A percentile compares a stretch with the other conserved stretches of the same genome.
phyloP scores from a whole-genome alignment of 768 basidiomycete genomes.

The Boletus rex-veris region DNA sequence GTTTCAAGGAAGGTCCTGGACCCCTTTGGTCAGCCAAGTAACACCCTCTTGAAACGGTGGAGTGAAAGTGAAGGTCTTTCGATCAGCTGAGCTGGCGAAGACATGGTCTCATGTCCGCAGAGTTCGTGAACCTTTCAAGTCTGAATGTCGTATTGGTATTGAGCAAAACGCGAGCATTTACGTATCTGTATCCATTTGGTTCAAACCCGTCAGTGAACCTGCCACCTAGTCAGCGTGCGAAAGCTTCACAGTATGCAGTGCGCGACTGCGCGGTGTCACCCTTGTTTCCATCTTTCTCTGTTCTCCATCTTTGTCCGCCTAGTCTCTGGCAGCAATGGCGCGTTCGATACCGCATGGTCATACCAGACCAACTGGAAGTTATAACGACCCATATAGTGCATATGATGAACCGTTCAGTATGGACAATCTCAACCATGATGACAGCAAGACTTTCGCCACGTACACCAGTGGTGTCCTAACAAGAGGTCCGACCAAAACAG shows the following conservation, averaged over 20 bases:
- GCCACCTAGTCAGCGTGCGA: slow-evolving; percentile 16
- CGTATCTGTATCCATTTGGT: too few relatives aligned
- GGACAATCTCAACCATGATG: slow-evolving; percentile 12
- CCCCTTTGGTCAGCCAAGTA: slow-evolving; percentile 40
- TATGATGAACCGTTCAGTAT: slow-evolving; percentile 22
- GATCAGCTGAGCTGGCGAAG: slow-evolving; percentile 16
- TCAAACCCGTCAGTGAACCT: too few relatives aligned
- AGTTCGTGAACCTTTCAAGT: not conserved
- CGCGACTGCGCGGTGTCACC: too few relatives aligned
- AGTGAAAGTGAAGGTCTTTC: slow-evolving; percentile 35
- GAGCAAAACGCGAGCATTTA: too few relatives aligned
- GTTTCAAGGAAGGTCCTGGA: slow-evolving; percentile 39
- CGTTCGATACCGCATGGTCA: slow-evolving; percentile 7
- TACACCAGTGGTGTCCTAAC: slow-evolving; percentile 20
- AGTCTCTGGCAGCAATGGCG: slow-evolving; percentile 28
- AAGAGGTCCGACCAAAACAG: slow-evolving; percentile 6
- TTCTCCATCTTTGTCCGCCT: slow-evolving; percentile 8
- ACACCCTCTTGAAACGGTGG: slow-evolving; percentile 37
- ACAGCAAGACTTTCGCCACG: slow-evolving; percentile 18
- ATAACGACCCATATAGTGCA: slow-evolving; percentile 24
- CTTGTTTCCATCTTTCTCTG: not conserved
- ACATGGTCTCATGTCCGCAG: not conserved
- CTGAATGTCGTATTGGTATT: too few relatives aligned
- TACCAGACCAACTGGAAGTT: slow-evolving; percentile 7
- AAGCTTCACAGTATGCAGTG: not conserved